phyloP scores from a whole-genome alignment of 768 basidiomycete species.

The Tricholoma matsutake region DNA sequence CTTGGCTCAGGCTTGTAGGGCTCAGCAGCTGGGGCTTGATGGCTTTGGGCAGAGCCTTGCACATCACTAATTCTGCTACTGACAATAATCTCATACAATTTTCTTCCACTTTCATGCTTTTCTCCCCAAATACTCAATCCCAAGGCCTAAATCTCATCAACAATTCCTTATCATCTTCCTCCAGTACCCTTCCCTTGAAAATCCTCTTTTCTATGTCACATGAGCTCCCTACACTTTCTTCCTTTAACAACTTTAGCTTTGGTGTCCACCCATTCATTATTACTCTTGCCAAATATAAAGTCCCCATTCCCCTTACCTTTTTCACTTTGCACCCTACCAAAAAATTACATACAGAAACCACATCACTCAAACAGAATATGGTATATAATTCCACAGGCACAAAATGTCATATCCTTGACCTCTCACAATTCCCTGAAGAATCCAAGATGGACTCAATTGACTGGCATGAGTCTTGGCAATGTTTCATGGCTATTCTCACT shows the following conservation, averaged over 20 bases:
- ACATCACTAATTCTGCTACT: no score
- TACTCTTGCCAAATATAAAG: background rate
- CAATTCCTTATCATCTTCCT: background rate
- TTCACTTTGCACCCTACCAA: no score
- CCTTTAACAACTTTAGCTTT: conserved; percentile 1
- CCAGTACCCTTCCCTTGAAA: background rate
- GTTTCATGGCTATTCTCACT: no score
- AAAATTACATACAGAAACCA: no score
- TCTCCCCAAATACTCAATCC: background rate
- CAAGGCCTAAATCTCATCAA: conserved; percentile 1
- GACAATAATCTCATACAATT: no score
- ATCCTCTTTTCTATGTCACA: conserved; percentile 5
- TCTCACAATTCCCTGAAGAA: conserved; percentile 7
- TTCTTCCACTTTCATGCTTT: background rate
- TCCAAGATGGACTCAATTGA: no score
- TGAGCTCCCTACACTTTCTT: background rate
- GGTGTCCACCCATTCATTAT: conserved; percentile 10
- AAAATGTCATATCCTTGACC: conserved; percentile 11
- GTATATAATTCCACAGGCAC: background rate
- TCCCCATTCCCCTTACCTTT: background rate
- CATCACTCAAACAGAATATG: no score
- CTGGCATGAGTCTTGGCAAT: no score
- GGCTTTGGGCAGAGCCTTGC: no score
- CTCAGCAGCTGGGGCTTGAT: no score
- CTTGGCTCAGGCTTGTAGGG: no score